These are phyloP conservation scores for Bryopsis sp. DNA, from an alignment of 139 green algal genomes.

Conservation along the genomic window DNA sequence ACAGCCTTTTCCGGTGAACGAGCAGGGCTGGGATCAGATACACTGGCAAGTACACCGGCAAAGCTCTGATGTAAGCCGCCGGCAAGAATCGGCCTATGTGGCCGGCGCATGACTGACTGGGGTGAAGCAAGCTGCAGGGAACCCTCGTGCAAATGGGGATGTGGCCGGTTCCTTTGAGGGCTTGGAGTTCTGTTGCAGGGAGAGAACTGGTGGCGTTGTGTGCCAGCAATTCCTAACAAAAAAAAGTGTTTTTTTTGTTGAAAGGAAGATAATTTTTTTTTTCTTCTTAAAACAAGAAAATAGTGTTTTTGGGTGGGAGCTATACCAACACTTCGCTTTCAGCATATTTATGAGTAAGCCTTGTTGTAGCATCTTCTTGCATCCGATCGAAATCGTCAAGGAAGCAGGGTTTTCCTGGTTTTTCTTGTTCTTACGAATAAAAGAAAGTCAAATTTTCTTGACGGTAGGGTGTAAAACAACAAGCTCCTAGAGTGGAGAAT, in stretches of 20 bases:
- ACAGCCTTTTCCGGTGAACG: conserved; percentile 70
- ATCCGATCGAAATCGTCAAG: no score
- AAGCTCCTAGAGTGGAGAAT: no score
- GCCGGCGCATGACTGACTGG: conserved; percentile 42
- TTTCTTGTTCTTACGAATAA: no score
- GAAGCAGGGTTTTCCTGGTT: no score
- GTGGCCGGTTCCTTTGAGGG: conserved; percentile 29
- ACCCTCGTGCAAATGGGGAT: conserved; percentile 12
- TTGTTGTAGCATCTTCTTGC: no score
- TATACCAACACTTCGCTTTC: no score
- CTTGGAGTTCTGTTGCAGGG: conserved; percentile 13
- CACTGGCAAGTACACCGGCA: conserved; percentile 73
- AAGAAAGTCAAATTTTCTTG: no score
- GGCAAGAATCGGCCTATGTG: conserved; percentile 47
- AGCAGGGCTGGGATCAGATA: conserved; percentile 57
- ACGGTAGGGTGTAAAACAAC: no score
- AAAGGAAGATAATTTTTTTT: no score
- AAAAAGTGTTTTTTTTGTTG: conserved; percentile 5
- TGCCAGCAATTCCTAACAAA: conserved; percentile 35
- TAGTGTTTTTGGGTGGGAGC: no score
- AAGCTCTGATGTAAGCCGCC: conserved; percentile 46
- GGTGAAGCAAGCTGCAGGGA: conserved; percentile 57
- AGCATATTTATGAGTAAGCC: no score
- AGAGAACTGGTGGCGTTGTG: conserved; percentile 22
- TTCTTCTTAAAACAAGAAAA: no score